Base-by-base conservation (phyloP, 1,139 yeast species). In the Nakaseomyces glabratus region DNA sequence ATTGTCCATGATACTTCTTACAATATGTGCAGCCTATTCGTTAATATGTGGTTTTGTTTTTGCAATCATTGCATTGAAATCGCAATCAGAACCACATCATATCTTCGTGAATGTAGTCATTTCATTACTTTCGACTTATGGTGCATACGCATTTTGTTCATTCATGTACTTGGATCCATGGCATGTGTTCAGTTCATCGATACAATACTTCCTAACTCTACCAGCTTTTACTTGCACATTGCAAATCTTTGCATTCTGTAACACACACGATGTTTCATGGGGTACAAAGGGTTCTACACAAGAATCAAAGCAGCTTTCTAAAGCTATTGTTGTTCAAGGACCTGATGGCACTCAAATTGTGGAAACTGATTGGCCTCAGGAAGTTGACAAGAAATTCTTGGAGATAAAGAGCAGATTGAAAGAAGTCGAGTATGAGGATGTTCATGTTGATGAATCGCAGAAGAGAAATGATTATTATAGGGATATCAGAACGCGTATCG, bases 181-280 rank as follows among this genome's bases (percentile, higher is more conserved):
- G 96, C 97, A 86, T 54, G 74, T 86, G 58, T 31, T 86, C 34
- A 80, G 95, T 1, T 85, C 94, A 33, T 76, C 93, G 0, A 43
- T 77, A 9, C 96, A 86, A 59, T 86, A 86, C 63, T 84, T 86
- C 61, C 58, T 85, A 52, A 71, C 88, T 68, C 68, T 86, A 37
- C 96, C 97, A n/a, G 78, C 90, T 1, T 86, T 84, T 57, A 79
- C 93, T 3, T 84, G 95, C 61, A 81, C 95, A 1, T 65, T 86
- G 42, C 96, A 86, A 59, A 84, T 86, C 38, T 86, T 84, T 62
- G 95, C 97, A 1, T 84, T 85, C 58, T 86, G 97, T 62, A 86
- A 86, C 55, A 85, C 95, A 4, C 95, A 86, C 61, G 96, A 86
- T 66, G 94, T 86, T 35, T 81, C 95, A 0, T 88, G 96, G 96